Evolutionary conservation across 352 stramenopile species (phyloP), one percentile per base, ranked within the genome.

Genomic region (Phytopythium oedochilum): DNA sequence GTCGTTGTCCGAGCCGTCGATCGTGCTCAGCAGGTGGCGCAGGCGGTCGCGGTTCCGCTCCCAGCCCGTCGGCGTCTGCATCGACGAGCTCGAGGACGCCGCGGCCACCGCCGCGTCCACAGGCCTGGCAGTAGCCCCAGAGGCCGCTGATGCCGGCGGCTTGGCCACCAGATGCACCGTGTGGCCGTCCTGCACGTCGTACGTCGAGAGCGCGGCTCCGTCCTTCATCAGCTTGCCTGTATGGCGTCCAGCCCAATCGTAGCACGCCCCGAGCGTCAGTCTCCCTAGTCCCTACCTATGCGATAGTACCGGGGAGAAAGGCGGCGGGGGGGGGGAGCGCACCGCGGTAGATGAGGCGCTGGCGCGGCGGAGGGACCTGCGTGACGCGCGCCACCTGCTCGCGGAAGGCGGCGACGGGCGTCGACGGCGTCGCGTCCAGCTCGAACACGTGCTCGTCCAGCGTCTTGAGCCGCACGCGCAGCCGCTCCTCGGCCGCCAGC

Each of bases 261-360:
- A n/a, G n/a, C n/a, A n/a, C n/a, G n/a, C n/a, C n/a, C n/a, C n/a
- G n/a, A n/a, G n/a, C n/a, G n/a, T 2, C 5, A 62, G 31, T 12
- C 32, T 28, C 15, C 28, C 29, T 32, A 38, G 8, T 11, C 17
- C 35, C 35, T 20, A 5, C 4, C 35, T 17, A 42, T 18, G 11
- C 35, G 17, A 45, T 45, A 45, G 22, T 3, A 23, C 10, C 4
- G 22, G 0, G 35, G 20, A 26, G 29, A 32, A 9, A 10, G 9
- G 9, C 29, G 5, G 9, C 5, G 29, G 9, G 32, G 7, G 7
- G 11, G 10, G 7, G 11, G 32, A 31, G 53, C 39, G 46, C 42
- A 75, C 75, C 91, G 32, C 89, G 83, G 58, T 97, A 97, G 61
- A 97, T 97, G n/a, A 97, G 76, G 0, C 91, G 83, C 67, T 97